Percentiles rank a stretch among this genome's conserved stretches.
These are phyloP conservation scores for Diaporthe helianthi DNA, from an alignment of 2,329 filamentous ascomycete species.

Conservation along the genomic window DNA sequence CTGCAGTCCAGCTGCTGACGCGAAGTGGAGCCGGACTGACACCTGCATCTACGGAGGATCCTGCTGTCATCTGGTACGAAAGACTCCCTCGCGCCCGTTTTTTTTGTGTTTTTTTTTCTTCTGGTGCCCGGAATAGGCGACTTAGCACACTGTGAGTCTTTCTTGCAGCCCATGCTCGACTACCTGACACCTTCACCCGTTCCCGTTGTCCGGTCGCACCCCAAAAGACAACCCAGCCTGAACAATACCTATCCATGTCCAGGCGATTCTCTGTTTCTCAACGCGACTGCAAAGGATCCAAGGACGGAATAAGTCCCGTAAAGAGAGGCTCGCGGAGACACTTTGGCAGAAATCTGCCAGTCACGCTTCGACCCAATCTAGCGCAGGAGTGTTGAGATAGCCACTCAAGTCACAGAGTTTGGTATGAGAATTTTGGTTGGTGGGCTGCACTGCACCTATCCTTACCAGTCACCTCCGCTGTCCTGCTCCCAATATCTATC, in stretches of 20 bases:
- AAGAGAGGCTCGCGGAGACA: slow-evolving; percentile 36
- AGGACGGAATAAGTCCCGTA: slow-evolving; percentile 25
- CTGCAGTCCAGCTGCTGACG: slow-evolving; percentile 13
- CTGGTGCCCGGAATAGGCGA: slow-evolving; percentile 7
- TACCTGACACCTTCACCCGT: slow-evolving; percentile 11
- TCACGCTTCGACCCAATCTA: slow-evolving; percentile 44
- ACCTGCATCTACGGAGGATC: slow-evolving; percentile 17
- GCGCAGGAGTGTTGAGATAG: slow-evolving; percentile 43
- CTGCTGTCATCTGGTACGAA: slow-evolving; percentile 12
- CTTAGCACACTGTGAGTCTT: slow-evolving; percentile 24
- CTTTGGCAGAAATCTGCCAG: slow-evolving; percentile 44
- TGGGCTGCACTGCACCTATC: slow-evolving; percentile 46
- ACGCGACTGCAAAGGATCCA: slow-evolving; percentile 23
- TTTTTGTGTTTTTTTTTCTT: slow-evolving; percentile 9
- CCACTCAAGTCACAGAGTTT: slow-evolving; percentile 49
- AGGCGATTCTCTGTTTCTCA: slow-evolving; percentile 1
- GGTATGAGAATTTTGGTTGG: slow-evolving; percentile 48
- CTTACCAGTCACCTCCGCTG: slow-evolving; percentile 36
- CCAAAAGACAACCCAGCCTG: slow-evolving; percentile 6
- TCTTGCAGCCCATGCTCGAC: slow-evolving; percentile 12
- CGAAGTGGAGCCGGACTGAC: slow-evolving; percentile 29
- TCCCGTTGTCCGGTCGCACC: slow-evolving; percentile 11
- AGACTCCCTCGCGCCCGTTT: slow-evolving; percentile 18
- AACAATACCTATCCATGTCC: background rate
- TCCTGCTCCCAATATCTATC: slow-evolving; percentile 38